Conservation (phyloP, 345 rosid species). For the Lumnitzera racemosa region DNA sequence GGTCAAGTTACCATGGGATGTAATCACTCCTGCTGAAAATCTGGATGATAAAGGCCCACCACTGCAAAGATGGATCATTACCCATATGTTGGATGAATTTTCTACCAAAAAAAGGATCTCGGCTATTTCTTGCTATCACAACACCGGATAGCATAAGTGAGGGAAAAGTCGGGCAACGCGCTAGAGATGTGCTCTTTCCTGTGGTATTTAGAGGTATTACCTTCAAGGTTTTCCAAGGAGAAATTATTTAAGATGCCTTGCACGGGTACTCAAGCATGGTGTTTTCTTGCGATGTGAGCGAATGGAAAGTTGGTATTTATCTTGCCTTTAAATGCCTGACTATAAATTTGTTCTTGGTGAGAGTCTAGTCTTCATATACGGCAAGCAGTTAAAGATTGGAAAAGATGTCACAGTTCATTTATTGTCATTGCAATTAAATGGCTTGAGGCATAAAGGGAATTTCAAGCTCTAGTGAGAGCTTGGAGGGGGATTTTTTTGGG, state of each 20-base stretch:
- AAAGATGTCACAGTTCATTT: slow-evolving; percentile 44
- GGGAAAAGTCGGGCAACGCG: slow-evolving; percentile 56
- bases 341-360: slow-evolving; percentile 60
- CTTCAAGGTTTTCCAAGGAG: slow-evolving; percentile 78
- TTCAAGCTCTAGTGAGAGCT: slow-evolving; percentile 66
- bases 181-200: slow-evolving; percentile 75
- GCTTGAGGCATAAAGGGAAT: slow-evolving; percentile 78
- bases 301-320: slow-evolving; percentile 48
- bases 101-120: slow-evolving; percentile 60
- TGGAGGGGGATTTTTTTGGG: slow-evolving; percentile 77
- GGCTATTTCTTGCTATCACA: slow-evolving; percentile 64
- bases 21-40: slow-evolving; percentile 57
- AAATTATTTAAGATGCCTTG: slow-evolving; percentile 59
- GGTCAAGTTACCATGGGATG: slow-evolving; percentile 73
- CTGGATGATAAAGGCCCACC: slow-evolving; percentile 62
- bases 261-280: slow-evolving; percentile 80
- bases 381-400: slow-evolving; percentile 50
- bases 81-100: slow-evolving; percentile 55
- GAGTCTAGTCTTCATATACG: slow-evolving; percentile 58
- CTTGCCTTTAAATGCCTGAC: slow-evolving; percentile 51
- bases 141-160: slow-evolving; percentile 57
- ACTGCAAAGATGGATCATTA: slow-evolving; percentile 56
- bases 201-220: slow-evolving; percentile 61
- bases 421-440: slow-evolving; percentile 69
- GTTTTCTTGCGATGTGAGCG: slow-evolving; percentile 78